These are phyloP conservation scores for Solanum hybrid DNA, from an alignment of 305 asterid species.

Conservation along the genomic window DNA sequence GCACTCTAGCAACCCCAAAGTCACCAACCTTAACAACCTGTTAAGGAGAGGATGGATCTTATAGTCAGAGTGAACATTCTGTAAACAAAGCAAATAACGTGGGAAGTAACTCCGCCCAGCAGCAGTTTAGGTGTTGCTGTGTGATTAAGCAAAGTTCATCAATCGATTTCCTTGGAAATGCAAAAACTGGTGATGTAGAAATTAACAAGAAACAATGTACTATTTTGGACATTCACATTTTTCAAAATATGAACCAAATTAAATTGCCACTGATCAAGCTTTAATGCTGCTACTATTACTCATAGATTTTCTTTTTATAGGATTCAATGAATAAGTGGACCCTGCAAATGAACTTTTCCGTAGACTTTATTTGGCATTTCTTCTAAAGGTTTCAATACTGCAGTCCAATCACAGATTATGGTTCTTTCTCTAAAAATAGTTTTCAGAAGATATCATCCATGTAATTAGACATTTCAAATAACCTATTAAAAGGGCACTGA, in stretches of 20 bases:
- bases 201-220: neutral
- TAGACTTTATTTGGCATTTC: neutral
- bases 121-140: neutral
- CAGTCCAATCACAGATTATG: neutral
- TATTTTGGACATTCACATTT: neutral
- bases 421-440: neutral
- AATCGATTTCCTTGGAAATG: neutral
- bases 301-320: neutral
- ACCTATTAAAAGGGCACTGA: neutral
- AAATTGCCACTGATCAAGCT: slow-evolving; percentile 1
- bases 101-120: neutral
- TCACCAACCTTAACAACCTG: slow-evolving; percentile 64
- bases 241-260: neutral
- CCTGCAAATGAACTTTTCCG: neutral
- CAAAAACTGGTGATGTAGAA: neutral
- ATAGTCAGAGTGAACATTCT: neutral
- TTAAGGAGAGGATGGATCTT: neutral
- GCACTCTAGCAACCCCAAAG: slow-evolving; percentile 81
- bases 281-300: neutral
- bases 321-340: neutral
- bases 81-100: neutral
- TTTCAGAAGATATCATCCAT: neutral
- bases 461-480: neutral
- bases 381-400: neutral
- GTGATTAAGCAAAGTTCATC: neutral